Evolutionary conservation across 345 rosid genomes (phyloP).

Genomic region (Syzygium grande): DNA sequence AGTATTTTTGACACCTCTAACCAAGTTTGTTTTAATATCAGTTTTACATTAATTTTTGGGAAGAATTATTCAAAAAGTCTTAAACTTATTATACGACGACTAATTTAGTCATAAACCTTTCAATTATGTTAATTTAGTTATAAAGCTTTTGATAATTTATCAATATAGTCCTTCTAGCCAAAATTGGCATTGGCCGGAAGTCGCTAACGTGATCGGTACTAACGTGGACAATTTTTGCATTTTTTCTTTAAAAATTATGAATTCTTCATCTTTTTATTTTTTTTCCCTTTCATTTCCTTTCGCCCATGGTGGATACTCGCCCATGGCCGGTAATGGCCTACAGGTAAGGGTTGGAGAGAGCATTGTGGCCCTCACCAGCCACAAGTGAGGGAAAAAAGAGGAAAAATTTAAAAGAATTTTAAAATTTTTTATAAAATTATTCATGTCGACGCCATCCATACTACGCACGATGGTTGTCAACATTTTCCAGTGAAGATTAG

Average conservation of each 20-base stretch:
- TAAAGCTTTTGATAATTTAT: background rate
- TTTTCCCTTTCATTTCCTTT: background rate
- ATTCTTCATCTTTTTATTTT: accelerated
- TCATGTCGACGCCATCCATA: accelerated
- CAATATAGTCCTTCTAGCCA: no score
- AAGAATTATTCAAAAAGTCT: no score
- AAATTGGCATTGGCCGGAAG: no score
- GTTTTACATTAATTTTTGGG: accelerated
- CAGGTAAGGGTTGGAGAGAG: background rate
- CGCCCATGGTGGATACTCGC: background rate
- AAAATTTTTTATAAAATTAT: no score
- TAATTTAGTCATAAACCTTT: no score
- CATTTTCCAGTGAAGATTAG: background rate
- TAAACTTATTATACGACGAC: no score
- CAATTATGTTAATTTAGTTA: accelerated
- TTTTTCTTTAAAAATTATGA: no score
- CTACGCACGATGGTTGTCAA: no score
- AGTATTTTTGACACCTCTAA: background rate
- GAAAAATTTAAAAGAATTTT: no score
- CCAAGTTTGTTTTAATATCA: background rate
- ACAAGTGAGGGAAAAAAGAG: no score
- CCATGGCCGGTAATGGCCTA: background rate
- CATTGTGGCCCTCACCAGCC: accelerated
- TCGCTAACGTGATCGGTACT: background rate
- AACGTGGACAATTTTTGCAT: no score